Percentiles rank a stretch among this genome's conserved stretches.
These are phyloP conservation scores for Capronia americana DNA, from an alignment of 2,329 filamentous ascomycete genomes.

Conservation along the genomic window DNA sequence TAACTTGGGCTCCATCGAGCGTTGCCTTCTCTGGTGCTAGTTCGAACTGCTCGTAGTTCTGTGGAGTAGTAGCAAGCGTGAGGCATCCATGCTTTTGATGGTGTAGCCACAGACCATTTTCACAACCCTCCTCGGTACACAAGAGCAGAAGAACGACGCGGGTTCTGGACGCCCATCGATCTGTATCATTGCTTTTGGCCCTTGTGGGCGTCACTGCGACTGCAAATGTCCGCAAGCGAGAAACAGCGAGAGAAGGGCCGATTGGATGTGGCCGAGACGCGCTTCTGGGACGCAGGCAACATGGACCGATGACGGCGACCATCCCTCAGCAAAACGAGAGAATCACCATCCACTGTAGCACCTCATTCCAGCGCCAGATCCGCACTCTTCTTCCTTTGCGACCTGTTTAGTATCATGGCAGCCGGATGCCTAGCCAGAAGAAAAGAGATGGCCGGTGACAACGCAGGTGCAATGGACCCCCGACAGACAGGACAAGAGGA, in stretches of 20 bases:
- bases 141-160: not conserved
- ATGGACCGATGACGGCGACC: not conserved
- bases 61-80: not conserved
- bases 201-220: not conserved
- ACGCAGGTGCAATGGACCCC: not conserved
- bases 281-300: not conserved
- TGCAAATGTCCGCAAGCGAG: not conserved
- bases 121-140: not conserved
- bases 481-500: not conserved
- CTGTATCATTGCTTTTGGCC: not conserved
- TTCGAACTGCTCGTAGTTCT: not conserved
- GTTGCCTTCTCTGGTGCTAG: conserved; percentile 6
- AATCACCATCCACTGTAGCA: not conserved
- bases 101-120: not conserved
- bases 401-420: not conserved
- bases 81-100: not conserved
- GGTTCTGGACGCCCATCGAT: not conserved
- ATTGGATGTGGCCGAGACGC: conserved; percentile 6
- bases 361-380: not conserved
- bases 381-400: not conserved
- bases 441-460: not conserved
- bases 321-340: conserved; percentile 1
- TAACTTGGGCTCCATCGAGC: conserved; percentile 1
- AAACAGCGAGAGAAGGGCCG: conserved; percentile 21
- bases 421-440: not conserved